These are phyloP conservation scores for Aspergillus pseudotamarii DNA, from an alignment of 2,329 filamentous ascomycete species.

Conservation along the genomic window DNA sequence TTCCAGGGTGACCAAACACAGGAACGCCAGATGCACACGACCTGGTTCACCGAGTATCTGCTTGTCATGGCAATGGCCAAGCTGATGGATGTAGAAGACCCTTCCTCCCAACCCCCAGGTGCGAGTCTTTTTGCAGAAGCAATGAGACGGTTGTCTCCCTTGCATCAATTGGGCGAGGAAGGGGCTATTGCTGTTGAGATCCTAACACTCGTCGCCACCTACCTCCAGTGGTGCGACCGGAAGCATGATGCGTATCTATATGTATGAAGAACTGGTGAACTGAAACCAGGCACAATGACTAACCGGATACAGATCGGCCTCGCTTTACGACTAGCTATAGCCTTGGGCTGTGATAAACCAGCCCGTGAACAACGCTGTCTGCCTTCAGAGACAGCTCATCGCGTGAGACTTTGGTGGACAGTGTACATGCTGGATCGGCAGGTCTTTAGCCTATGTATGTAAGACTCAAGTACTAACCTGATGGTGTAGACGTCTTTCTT, in stretches of 20 bases:
- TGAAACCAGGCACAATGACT: background rate
- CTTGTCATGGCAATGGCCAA: slow-evolving; percentile 30
- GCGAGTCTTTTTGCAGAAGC: slow-evolving; percentile 23
- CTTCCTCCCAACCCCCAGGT: slow-evolving; percentile 19
- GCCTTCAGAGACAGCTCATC: slow-evolving; percentile 23
- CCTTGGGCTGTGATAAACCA: slow-evolving; percentile 20
- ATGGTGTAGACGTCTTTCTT: slow-evolving; percentile 18
- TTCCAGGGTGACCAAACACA: slow-evolving; percentile 16
- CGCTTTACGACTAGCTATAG: slow-evolving; percentile 23
- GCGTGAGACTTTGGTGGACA: slow-evolving; percentile 27
- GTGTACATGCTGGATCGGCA: slow-evolving; percentile 29
- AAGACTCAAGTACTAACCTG: background rate
- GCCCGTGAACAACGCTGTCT: slow-evolving; percentile 19
- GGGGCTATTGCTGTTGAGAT: slow-evolving; percentile 22
- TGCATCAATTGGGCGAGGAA: slow-evolving; percentile 20
- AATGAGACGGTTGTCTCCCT: slow-evolving; percentile 18
- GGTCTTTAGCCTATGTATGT: background rate
- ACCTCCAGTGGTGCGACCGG: slow-evolving; percentile 25
- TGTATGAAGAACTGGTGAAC: slow-evolving; percentile 7
- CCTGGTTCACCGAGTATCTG: slow-evolving; percentile 26
- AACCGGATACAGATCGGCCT: slow-evolving; percentile 18
- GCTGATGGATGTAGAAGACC: slow-evolving; percentile 25
- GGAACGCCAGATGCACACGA: slow-evolving; percentile 15
- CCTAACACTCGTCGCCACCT: slow-evolving; percentile 22
- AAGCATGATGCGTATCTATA: slow-evolving; percentile 26